Conservation (phyloP, 108 stramenopile genomes). For the Cyclotella baltica region DNA sequence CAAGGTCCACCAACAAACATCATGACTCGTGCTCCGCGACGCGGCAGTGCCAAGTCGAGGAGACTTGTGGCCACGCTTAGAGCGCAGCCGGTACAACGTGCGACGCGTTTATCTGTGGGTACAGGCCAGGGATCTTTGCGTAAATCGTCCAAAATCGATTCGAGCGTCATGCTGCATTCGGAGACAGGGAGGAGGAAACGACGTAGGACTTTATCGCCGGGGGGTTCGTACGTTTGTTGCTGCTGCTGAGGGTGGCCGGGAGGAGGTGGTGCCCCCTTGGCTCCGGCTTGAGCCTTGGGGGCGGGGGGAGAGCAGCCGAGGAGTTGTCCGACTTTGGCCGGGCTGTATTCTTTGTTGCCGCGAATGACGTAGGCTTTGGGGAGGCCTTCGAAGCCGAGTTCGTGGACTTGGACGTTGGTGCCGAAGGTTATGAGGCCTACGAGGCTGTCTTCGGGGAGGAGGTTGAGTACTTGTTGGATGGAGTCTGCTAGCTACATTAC, state of each 20-base stretch:
- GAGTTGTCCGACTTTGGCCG: constrained; percentile 87
- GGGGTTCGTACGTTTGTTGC: constrained; percentile 49
- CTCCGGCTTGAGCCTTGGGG: constrained; percentile 13
- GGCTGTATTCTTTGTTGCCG: constrained; percentile 90
- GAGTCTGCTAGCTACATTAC: constrained; percentile 85
- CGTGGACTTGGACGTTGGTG: constrained; percentile 98
- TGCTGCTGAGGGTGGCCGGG: constrained; percentile 46
- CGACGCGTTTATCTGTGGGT: constrained; percentile 88
- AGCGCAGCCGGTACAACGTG: constrained; percentile 95
- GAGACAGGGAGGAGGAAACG: constrained; percentile 94
- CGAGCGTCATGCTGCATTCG: constrained; percentile 92
- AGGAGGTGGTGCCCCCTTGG: constrained; percentile 47
- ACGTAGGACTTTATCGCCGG: constrained; percentile 74
- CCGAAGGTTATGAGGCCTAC: constrained; percentile 99
- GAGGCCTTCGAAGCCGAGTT: constrained; percentile 93
- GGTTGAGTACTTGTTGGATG: constrained; percentile 91
- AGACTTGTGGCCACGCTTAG: constrained; percentile 89
- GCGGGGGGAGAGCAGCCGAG: constrained; percentile 63
- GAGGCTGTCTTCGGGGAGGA: constrained; percentile 94
- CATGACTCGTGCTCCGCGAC: constrained; percentile 94
- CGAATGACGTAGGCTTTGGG: constrained; percentile 94
- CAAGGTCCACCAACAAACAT: constrained; percentile 97
- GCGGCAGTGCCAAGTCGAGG: constrained; percentile 91
- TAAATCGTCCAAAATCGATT: constrained; percentile 96
- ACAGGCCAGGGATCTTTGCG: constrained; percentile 98